Base-by-base conservation (phyloP, 2,329 filamentous ascomycete species). In the Phymatotrichopsis omnivora region DNA sequence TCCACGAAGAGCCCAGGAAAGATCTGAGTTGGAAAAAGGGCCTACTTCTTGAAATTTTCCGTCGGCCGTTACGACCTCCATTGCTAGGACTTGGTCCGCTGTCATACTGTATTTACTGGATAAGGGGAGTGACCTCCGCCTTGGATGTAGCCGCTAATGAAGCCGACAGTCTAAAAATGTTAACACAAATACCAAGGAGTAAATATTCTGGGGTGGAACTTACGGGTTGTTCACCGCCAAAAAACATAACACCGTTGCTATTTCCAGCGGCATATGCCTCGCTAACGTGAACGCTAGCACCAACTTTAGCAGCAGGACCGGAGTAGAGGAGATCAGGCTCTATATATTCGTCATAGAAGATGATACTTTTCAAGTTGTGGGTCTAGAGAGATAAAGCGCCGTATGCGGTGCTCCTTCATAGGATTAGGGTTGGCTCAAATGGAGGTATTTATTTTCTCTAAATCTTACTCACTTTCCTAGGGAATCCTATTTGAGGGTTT, bases 241-340 rank as follows among this genome's bases (percentile, higher is more conserved):
- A 31, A 20, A 47, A 40, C 0, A 64, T 66, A 32, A 70, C 63
- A 0, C 68, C 69, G 22, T 67, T 59, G n/a, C 65, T 60, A 12
- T 69, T 57, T 2, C 70, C 72, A 28, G 65, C 67, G 27, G 66
- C 65, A 55, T 76, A 76, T 1, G 73, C 60, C 52, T 77, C 73
- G 25, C 62, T 64, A 3, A 68, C 69, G 46, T 73, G 65, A 6
- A 76, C 67, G 42, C 74, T 74, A 11, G 71, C 67, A 3, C 72
- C 74, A 14, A 74, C 61, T 57, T 72, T 76, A 53, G 76, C 65
- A 1, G 73, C 73, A 2, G 66, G 61, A 1, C 72, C 72, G 1
- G 58, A 58, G 45, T 66, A 67, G 2, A 28, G 12, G 7, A 40
- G 28, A 16, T 31, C 16, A n/a, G 38, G 38, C 14, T 42, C 44